Base-by-base conservation (phyloP, 306 rosid species). In the Casuarina cunninghamiana region DNA sequence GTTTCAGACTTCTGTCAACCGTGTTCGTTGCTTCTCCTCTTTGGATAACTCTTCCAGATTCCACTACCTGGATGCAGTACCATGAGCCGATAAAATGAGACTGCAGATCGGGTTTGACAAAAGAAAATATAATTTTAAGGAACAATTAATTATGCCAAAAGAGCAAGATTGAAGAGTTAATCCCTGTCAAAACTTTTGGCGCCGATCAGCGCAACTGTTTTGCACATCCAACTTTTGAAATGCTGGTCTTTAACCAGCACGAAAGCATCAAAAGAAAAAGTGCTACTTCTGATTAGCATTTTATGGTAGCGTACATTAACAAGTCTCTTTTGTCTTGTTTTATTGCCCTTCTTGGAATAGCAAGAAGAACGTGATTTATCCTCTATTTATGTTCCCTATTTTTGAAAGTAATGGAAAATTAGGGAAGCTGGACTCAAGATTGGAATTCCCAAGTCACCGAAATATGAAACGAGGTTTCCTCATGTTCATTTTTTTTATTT, bases 11-110 rank as follows among this genome's bases (percentile, higher is more conserved):
- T 38, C 17, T 39, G 58, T 74, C 75, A 42, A 46, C 67, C 75
- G n/a, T 21, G 15, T 19, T 69, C 45, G 49, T 53, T 11, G 60
- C 61, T 69, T 21, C 69, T 51, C 53, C 16, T 69, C 77, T 69
- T 72, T 32, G 38, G 32, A 46, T 42, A 43, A 44, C 16, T 16
- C 46, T 62, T 44, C 3, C 9, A 65, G 51, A 35, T 37, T 32
- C 43, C 65, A 11, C 45, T 21, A 71, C 35, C 74, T 63, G 43
- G 53, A 80, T 60, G 60, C 60, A 75, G 17, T 9, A 65, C 26
- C 53, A 53, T 54, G 41, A 75, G 48, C 37, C 9, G n/a, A 73
- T 54, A 3, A 7, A 49, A 53, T 65, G 42, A 51, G 41, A 45
- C 49, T 70, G 9, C 66, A 17, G 7, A 9, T 55, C 62, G 5